Evolutionary conservation across 805 yeast species (phyloP).

Genomic region (Wickerhamomyces sydowiorum): DNA sequence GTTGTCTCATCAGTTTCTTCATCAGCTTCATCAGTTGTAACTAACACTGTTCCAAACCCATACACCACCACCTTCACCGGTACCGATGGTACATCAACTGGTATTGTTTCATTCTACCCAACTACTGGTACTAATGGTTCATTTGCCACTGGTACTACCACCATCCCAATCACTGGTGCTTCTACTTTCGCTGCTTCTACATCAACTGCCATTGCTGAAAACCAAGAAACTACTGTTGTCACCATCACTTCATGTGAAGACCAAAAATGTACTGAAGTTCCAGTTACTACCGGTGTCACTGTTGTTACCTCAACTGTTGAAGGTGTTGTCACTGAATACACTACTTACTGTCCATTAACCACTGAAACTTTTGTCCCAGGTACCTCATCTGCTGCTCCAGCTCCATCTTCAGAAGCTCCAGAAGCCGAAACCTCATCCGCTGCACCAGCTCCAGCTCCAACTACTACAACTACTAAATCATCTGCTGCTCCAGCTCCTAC

Average conservation of each 20-base stretch:
- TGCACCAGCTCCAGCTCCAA: no score
- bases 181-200: constrained; percentile 8
- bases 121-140: no score
- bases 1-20: constrained; percentile 6
- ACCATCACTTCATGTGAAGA: constrained; percentile 31
- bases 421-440: not conserved
- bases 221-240: constrained; percentile 23
- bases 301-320: constrained; percentile 6
- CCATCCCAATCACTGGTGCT: not conserved
- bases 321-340: constrained; percentile 20
- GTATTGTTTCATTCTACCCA: constrained; percentile 8
- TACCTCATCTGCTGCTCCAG: not conserved
- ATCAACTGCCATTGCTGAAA: not conserved
- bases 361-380: not conserved
- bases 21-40: constrained; percentile 15
- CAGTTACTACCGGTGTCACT: constrained; percentile 27
- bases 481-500: not conserved
- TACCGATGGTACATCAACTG: constrained; percentile 16
- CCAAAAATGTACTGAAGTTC: constrained; percentile 27
- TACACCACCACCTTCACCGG: constrained; percentile 15
- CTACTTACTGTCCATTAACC: constrained; percentile 30
- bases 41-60: constrained; percentile 11
- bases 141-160: not conserved
- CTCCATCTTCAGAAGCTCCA: not conserved
- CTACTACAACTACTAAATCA: not conserved